Evolutionary conservation across 129 eudicot species (phyloP).

Genomic region (Tanacetum coccineum): DNA sequence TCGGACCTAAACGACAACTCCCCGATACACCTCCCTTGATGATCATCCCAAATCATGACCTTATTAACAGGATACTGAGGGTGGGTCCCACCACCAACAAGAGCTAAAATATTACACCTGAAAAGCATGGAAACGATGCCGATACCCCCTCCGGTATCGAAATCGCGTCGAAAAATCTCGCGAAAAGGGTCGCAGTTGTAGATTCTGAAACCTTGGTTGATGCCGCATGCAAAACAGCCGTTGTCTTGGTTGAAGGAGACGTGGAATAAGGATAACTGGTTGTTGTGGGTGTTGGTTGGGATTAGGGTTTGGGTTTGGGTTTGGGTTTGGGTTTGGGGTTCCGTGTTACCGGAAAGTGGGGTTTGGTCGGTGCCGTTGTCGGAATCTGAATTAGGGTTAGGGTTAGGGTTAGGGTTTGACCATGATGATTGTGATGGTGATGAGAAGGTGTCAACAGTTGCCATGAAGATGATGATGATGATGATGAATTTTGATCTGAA

Average conservation of each 20-base stretch:
- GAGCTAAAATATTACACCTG: constrained; percentile 69
- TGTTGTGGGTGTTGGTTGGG: constrained; percentile 4
- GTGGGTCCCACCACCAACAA: constrained; percentile 81
- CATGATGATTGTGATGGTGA: constrained; percentile 37
- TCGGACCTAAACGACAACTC: constrained; percentile 76
- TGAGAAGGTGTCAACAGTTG: constrained; percentile 51
- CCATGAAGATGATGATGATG: constrained; percentile 26
- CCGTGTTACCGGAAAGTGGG: constrained; percentile 19
- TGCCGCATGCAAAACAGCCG: constrained; percentile 78
- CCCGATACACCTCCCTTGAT: constrained; percentile 81
- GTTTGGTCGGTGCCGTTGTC: constrained; percentile 16
- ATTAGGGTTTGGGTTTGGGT: constrained; percentile 14
- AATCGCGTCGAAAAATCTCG: constrained; percentile 79
- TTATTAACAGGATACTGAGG: constrained; percentile 82
- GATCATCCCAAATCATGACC: constrained; percentile 95
- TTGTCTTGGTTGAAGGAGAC: constrained; percentile 76
- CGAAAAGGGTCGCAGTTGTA: constrained; percentile 80
- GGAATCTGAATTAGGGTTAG: constrained; percentile 25
- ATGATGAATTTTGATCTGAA: constrained; percentile 11
- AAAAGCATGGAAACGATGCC: constrained; percentile 83
- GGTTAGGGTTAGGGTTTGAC: constrained; percentile 43
- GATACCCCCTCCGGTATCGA: constrained; percentile 69
- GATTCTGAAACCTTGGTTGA: constrained; percentile 69
- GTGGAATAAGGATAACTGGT: constrained; percentile 42
- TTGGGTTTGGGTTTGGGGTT: constrained; percentile 24